Evolutionary conservation across 164 flowering plant genomes (phyloP).

Genomic region (Akebia trifoliata): DNA sequence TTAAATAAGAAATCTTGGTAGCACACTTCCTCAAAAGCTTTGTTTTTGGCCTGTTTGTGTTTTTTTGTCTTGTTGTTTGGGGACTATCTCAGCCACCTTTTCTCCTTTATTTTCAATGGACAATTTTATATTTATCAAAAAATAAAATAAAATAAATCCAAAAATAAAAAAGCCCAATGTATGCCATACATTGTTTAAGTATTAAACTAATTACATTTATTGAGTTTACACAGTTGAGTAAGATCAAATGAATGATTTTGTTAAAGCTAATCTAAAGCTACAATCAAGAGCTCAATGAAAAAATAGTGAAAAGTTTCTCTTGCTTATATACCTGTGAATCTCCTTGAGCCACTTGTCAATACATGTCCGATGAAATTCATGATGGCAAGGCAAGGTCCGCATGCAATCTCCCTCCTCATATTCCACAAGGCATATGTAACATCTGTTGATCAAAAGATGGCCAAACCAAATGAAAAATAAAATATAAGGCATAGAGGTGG

Average conservation of each 20-base stretch:
- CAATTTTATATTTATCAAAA: too few relatives aligned
- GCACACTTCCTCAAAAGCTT: too few relatives aligned
- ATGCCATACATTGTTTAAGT: not conserved
- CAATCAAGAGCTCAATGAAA: not conserved
- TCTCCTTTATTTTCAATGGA: too few relatives aligned
- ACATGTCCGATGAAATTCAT: constrained; percentile 78
- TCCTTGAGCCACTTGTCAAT: constrained; percentile 96
- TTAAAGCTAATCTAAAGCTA: not conserved
- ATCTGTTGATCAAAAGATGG: constrained; percentile 39
- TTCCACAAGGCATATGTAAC: constrained; percentile 95
- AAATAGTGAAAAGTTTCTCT: not conserved
- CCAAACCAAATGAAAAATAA: constrained; percentile 4
- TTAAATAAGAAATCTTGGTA: too few relatives aligned
- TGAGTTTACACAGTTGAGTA: not conserved
- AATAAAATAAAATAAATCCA: too few relatives aligned
- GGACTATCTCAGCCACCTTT: too few relatives aligned
- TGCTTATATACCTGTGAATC: constrained; percentile 90
- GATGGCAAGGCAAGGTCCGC: constrained; percentile 79
- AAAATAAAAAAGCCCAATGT: not conserved
- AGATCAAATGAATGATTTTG: not conserved
- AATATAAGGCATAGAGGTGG: not conserved
- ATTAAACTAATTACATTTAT: not conserved
- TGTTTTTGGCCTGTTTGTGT: too few relatives aligned
- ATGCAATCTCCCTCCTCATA: constrained; percentile 82
- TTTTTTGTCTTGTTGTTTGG: too few relatives aligned